Conservation (phyloP, 2,329 filamentous ascomycete genomes). For the Dactylellina cionopaga region DNA sequence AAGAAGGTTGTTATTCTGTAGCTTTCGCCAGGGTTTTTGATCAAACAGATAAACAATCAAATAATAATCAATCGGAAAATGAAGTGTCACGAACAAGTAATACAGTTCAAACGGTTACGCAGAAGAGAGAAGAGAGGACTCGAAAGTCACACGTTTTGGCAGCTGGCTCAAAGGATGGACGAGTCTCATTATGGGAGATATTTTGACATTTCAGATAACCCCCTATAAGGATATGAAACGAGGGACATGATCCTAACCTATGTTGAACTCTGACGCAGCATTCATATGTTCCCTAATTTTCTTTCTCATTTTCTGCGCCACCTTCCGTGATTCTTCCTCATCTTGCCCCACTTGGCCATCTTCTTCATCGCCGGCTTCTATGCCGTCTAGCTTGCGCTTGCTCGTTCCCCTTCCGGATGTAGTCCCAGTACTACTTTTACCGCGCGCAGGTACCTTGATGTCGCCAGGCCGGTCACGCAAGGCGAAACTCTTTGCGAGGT, state of each 20-base stretch:
- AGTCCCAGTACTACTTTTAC: conserved; percentile 60
- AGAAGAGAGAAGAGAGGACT: conserved; percentile 5
- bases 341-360: conserved; percentile 56
- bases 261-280: conserved; percentile 74
- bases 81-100: conserved; percentile 28
- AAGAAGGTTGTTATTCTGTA: conserved; percentile 83
- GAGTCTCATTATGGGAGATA: conserved; percentile 94
- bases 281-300: conserved; percentile 67
- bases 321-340: conserved; percentile 57
- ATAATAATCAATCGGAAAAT: conserved; percentile 23
- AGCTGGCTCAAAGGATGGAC: conserved; percentile 91
- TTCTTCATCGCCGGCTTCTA: conserved; percentile 59
- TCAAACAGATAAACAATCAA: conserved; percentile 60
- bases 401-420: background rate
- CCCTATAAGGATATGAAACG: no score
- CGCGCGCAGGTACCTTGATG: conserved; percentile 69
- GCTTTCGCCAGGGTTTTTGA: conserved; percentile 68
- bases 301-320: conserved; percentile 70
- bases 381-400: conserved; percentile 61
- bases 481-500: conserved; percentile 92
- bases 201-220: no score
- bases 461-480: conserved; percentile 86
- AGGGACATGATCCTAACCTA: conserved; percentile 64
- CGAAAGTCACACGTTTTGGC: conserved; percentile 78
- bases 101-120: conserved; percentile 1